Conservation (phyloP, 2,329 filamentous ascomycete genomes). For the Fusarium neocosmosporiellum region DNA sequence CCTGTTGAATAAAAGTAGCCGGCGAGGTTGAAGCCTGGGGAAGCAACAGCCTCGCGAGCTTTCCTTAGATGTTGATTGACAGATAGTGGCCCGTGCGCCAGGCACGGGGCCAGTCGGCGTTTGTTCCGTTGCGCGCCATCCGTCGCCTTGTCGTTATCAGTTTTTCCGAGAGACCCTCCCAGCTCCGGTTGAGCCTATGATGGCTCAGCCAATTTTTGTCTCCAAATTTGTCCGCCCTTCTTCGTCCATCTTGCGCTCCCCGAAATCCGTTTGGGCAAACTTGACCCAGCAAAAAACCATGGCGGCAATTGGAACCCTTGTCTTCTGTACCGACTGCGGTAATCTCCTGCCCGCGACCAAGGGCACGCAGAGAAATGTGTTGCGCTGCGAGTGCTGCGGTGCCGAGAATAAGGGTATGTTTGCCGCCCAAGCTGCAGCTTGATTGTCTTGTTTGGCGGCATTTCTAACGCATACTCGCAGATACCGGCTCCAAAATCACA, state of each 20-base stretch:
- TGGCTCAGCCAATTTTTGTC: conserved; percentile 42
- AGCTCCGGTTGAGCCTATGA: conserved; percentile 34
- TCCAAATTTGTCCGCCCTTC: conserved; percentile 25
- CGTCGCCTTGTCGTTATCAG: conserved; percentile 40
- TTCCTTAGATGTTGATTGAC: conserved; percentile 35
- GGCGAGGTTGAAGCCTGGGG: conserved; percentile 37
- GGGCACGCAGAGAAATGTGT: conserved; percentile 77
- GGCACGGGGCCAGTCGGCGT: conserved; percentile 36
- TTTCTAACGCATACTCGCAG: conserved; percentile 53
- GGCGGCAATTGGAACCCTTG: conserved; percentile 89
- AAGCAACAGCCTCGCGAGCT: conserved; percentile 42
- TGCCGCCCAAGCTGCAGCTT: not conserved
- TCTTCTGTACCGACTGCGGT: conserved; percentile 94
- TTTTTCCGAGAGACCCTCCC: conserved; percentile 46
- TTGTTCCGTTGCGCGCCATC: conserved; percentile 39
- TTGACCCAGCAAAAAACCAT: conserved; percentile 60
- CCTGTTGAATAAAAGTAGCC: conserved; percentile 23
- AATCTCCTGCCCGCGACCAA: conserved; percentile 87
- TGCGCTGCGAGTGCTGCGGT: conserved; percentile 88
- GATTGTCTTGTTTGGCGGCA: not conserved
- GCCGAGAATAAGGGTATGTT: conserved; percentile 81
- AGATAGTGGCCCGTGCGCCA: conserved; percentile 33
- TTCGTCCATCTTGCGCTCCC: conserved; percentile 11
- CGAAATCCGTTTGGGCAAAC: conserved; percentile 1
- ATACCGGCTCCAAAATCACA: conserved; percentile 80